A percentile compares a stretch with the other conserved stretches of the same genome.
These are phyloP conservation scores for Fraxinus paxiana DNA, from an alignment of 305 asterid species.

Conservation along the genomic window DNA sequence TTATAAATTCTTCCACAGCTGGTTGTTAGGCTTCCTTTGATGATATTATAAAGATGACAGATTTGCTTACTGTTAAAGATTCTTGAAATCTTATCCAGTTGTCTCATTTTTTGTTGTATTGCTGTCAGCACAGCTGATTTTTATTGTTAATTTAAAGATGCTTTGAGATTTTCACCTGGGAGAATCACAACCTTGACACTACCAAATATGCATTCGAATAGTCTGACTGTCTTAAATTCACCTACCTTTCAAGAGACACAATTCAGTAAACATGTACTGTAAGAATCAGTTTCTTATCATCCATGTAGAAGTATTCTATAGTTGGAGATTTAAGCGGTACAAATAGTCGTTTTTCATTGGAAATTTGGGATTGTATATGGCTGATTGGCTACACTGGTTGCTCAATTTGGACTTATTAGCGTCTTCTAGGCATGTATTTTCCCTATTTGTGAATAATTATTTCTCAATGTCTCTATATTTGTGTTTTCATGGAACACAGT, in stretches of 20 bases:
- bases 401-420: background rate
- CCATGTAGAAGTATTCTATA: background rate
- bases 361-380: background rate
- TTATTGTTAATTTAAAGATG: background rate
- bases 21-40: background rate
- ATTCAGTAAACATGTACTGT: background rate
- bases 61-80: background rate
- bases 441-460: background rate
- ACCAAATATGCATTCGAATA: background rate
- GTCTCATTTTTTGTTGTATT: background rate
- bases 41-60: background rate
- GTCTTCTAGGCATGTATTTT: background rate
- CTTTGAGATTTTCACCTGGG: background rate
- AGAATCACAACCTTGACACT: slow-evolving; percentile 2
- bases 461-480: background rate
- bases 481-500: background rate
- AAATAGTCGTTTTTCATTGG: background rate
- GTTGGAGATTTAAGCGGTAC: background rate
- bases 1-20: background rate
- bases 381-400: background rate
- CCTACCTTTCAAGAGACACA: slow-evolving; percentile 1
- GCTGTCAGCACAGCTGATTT: slow-evolving; percentile 1
- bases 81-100: background rate
- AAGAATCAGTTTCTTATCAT: background rate
- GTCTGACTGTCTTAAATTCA: background rate